Evolutionary conservation across 2,329 filamentous ascomycete species (phyloP), one percentile per base, ranked within the genome.

Genomic region (Colletotrichum orbiculare): DNA sequence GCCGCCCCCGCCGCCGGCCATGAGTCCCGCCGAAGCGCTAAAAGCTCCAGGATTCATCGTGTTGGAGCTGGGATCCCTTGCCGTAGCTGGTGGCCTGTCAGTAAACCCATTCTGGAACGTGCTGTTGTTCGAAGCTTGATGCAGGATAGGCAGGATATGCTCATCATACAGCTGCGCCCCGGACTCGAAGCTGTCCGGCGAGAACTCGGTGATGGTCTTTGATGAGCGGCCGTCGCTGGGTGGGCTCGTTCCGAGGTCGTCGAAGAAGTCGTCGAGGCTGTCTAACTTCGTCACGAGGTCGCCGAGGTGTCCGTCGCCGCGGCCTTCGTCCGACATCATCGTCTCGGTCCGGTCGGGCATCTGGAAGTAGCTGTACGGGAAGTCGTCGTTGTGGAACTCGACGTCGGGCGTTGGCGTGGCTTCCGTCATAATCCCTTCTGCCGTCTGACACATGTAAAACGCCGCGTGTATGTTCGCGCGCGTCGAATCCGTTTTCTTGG

Each of bases 381-480:
- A 94, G 66, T 98, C 94, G 67, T 99, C 96, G 3, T 89, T 86
- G 70, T 96, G 92, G 78, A 99, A 98, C 73, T 97, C 94, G 35
- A 99, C 89, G 49, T 97, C 94, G 1, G 93, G 91, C 0, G 93
- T 96, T 4, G 89, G 86, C 1, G 87, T 85, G 5, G 88, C 83
- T 60, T 91, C 87, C 8, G 85, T 80, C 38, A 81, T 73, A 10
- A 81, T 80, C 13, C 86, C 87, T 68, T 89, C 85, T 4, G 87
- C 83, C 67, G 87, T 91, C 57, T 93, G 91, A 73, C 94, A 97
- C 69, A 94, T 97, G 77, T 97, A 97, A 77, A 97, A 98, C 1
- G 96, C 94, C 0, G 94, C 93, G 75, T 98, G 95, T 2, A 99
- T 96, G 71, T 99, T 99, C 63, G 90, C 87, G 62, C 96, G 87